Evolutionary conservation across 345 rosid genomes (phyloP), one percentile per base, ranked within the genome.

Genomic region (Brassica juncea): DNA sequence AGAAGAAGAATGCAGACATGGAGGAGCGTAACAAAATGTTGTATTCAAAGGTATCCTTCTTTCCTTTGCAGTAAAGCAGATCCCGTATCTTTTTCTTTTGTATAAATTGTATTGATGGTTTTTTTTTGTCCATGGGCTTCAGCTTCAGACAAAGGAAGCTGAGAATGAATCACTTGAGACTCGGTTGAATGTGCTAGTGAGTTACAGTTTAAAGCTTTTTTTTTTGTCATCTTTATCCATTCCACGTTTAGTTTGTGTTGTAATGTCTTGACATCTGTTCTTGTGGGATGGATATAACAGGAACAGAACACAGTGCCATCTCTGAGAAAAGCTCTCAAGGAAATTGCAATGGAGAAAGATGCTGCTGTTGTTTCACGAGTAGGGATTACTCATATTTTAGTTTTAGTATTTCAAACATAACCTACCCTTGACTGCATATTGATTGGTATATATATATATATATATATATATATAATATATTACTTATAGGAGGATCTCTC

Each of bases 301-400:
- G 99, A 93, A 63, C 94, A 87, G 32, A 90, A 74, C 71, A 88
- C 93, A 16, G 93, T 95, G 52, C 98, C 98, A 63, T 93, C 99
- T 82, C 81, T 95, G 81, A 91, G 99, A 73, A 91, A 88, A 84
- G 97, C 99, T 34, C 88, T 95, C 44, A 91, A 85, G 88, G 98
- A 95, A 84, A 94, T 91, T 67, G 99, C 98, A 15, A 90, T 93
- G 91, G 98, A 95, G 90, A 95, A 95, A 86, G 98, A 95, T 88
- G 99, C 98, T 57, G 97, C 99, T 78, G 98, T 93, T 84, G 97
- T 93, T 83, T 88, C 87, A 79, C 89, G 96, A 87, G 99, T 90
- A 85, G 6, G 55, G 47, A 35, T 23, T 10, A 49, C 79, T 42
- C 5, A 3, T 63, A 6, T 70, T 31, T 69, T 54, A 42, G 44